These are phyloP conservation scores for Colletotrichum sp. DNA, from an alignment of 2,329 filamentous ascomycete genomes.

Conservation along the genomic window DNA sequence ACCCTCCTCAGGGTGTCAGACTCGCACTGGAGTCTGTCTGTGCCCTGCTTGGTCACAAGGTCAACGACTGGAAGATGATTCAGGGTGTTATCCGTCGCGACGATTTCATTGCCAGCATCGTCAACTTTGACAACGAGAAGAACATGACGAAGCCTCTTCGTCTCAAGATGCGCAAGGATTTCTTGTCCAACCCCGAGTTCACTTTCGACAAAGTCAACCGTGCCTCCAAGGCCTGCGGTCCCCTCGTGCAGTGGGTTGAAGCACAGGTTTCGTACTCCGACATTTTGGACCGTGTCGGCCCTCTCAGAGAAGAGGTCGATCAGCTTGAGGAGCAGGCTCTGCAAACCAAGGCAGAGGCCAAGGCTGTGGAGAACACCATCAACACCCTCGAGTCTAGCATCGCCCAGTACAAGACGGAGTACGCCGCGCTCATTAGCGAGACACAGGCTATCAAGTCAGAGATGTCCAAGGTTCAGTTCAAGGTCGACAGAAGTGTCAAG, in stretches of 20 bases:
- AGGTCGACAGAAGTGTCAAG: conserved; percentile 95
- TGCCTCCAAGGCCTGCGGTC: conserved; percentile 95
- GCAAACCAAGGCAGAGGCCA: conserved; percentile 91
- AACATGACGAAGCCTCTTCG: conserved; percentile 88
- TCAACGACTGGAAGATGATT: conserved; percentile 89
- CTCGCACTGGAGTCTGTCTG: conserved; percentile 96
- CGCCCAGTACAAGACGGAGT: conserved; percentile 93
- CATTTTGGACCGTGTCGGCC: conserved; percentile 92
- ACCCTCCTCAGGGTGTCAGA: conserved; percentile 87
- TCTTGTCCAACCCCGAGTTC: conserved; percentile 91
- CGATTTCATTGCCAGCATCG: conserved; percentile 97
- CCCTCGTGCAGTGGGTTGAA: conserved; percentile 94
- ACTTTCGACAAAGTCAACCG: conserved; percentile 96
- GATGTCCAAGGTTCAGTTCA: conserved; percentile 96
- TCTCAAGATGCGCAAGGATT: conserved; percentile 90
- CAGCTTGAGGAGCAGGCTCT: conserved; percentile 87
- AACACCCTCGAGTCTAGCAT: conserved; percentile 86
- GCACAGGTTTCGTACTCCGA: conserved; percentile 98
- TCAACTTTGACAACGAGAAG: conserved; percentile 94
- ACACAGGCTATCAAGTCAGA: conserved; percentile 97
- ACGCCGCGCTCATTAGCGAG: conserved; percentile 93
- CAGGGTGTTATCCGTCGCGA: conserved; percentile 88
- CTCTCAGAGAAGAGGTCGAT: conserved; percentile 86
- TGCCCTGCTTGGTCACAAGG: conserved; percentile 88
- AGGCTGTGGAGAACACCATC: conserved; percentile 89